Evolutionary conservation across 495 filamentous ascomycete species (phyloP).

Genomic region (Neurospora discreta): DNA sequence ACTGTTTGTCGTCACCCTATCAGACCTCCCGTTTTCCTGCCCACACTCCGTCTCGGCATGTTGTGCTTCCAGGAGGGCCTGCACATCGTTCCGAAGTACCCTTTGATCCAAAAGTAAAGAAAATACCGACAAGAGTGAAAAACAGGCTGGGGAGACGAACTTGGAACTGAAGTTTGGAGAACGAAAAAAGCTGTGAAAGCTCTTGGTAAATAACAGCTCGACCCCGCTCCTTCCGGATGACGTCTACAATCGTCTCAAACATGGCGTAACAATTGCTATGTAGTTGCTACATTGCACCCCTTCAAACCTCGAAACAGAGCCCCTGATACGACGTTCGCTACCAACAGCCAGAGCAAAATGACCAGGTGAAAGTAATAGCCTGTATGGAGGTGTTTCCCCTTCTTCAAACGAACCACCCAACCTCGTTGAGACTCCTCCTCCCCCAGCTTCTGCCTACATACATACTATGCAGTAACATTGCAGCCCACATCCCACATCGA

Average conservation of each 20-base stretch:
- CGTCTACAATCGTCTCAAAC: neutral
- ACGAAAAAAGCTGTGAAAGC: neutral
- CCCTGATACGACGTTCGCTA: neutral
- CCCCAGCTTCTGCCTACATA: neutral
- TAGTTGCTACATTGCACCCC: neutral
- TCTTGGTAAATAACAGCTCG: neutral
- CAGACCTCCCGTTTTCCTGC: neutral
- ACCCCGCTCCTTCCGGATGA: neutral
- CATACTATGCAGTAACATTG: neutral
- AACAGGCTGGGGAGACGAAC: too few species aligned
- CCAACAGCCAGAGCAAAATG: neutral
- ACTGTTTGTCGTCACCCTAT: neutral
- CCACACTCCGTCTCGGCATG: neutral
- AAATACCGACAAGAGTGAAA: too few species aligned
- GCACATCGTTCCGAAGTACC: conserved; percentile 1
- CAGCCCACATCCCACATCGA: neutral
- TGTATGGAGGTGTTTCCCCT: neutral
- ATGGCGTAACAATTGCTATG: neutral
- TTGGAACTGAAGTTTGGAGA: neutral
- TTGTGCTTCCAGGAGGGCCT: neutral
- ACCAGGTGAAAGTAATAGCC: neutral
- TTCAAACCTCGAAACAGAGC: neutral
- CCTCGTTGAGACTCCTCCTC: neutral
- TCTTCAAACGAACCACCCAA: neutral
- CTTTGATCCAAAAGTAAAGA: neutral